These are phyloP conservation scores for Tothia fuscella DNA, from an alignment of 2,329 filamentous ascomycete genomes.

Conservation along the genomic window DNA sequence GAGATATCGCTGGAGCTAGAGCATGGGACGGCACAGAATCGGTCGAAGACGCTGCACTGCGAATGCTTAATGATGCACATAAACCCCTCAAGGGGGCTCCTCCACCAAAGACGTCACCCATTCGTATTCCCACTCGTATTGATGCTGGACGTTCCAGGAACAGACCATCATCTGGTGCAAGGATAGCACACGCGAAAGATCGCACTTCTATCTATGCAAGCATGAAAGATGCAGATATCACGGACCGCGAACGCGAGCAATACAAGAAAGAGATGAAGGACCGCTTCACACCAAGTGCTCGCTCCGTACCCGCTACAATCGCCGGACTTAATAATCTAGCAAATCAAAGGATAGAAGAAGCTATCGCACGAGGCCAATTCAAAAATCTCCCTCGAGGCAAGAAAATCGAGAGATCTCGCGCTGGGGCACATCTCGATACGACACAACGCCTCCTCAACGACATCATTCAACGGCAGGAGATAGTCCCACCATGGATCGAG, in stretches of 20 bases:
- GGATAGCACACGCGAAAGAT: conserved; percentile 47
- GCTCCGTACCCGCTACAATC: conserved; percentile 63
- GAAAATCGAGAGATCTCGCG: conserved; percentile 65
- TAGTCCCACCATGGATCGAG: conserved; percentile 96
- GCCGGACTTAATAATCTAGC: conserved; percentile 71
- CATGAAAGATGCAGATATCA: conserved; percentile 45
- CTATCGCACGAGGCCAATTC: conserved; percentile 85
- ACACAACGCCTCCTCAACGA: conserved; percentile 98
- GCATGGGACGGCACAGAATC: conserved; percentile 73
- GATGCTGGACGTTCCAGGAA: conserved; percentile 32
- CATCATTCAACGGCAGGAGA: conserved; percentile 92
- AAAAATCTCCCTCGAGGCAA: conserved; percentile 70
- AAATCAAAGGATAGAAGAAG: conserved; percentile 87
- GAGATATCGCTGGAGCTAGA: conserved; percentile 52
- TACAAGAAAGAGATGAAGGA: conserved; percentile 65
- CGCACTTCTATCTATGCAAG: conserved; percentile 43
- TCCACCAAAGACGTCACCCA: conserved; percentile 25
- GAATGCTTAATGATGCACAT: conserved; percentile 59
- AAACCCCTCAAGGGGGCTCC: conserved; percentile 35
- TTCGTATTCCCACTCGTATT: conserved; percentile 29
- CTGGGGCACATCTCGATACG: conserved; percentile 85
- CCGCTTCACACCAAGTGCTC: conserved; percentile 60
- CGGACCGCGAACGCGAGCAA: conserved; percentile 59
- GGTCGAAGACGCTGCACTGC: conserved; percentile 61
- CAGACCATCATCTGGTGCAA: conserved; percentile 31